Evolutionary conservation across 148 eudicot species (phyloP), one percentile per base, ranked within the genome.

Genomic region (Rhododendron williamsianum): DNA sequence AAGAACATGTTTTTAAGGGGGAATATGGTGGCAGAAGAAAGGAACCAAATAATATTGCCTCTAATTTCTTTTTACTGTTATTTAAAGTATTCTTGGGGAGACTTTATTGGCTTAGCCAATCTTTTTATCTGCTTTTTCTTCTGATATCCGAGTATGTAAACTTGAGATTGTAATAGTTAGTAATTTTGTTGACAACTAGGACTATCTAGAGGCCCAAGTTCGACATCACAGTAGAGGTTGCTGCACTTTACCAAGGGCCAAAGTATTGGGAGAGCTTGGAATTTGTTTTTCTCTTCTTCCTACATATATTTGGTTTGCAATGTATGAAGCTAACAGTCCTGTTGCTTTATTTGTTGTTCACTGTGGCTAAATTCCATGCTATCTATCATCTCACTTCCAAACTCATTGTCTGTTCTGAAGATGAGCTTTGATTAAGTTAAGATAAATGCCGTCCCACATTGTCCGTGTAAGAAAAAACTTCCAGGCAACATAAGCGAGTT

Each of bases 41-140:
- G 43, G 41, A 51, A 51, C 65, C 35, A 80, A 27, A n/a, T 51
- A 27, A 63, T 63, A 10, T 38, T 82, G 74, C 19, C 58, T 83
- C 19, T 60, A n/a, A 12, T 82, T 65, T 41, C 18, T 27, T 65
- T 43, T 82, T 6, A 7, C 43, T 27, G 35, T 2, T n/a, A 2
- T 36, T 65, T 77, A 13, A 41, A 73, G 56, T 80, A 33, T 41
- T n/a, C 4, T 7, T 25, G 73, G 35, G 33, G 73, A 67, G 1
- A 85, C 73, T 52, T 30, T 30, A 85, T 43, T 30, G 25, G 27
- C 18, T 27, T 36, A n/a, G 15, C 60, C 13, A 23, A 54, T 51
- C 41, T 76, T 73, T 41, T 56, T 76, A 27, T 83, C 82, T 78
- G 78, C 78, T 63, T 0, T 78, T 25, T 79, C 58, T 33, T 76